Conservation (phyloP, 2,329 filamentous ascomycete genomes). For the Pyrenophora tritici-repentis region DNA sequence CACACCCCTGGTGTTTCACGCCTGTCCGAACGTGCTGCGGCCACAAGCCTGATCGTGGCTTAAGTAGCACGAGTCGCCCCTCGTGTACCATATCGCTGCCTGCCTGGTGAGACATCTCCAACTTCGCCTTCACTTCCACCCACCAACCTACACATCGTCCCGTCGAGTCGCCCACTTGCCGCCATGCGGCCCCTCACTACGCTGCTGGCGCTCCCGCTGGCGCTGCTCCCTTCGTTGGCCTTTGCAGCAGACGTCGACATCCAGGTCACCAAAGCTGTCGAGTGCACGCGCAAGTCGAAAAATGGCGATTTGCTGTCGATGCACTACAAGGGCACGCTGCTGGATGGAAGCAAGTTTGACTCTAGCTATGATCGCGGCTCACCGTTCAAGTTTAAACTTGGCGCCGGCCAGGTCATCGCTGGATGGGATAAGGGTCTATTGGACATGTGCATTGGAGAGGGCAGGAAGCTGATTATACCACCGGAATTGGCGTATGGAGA, state of each 20-base stretch:
- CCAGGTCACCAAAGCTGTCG: conserved; percentile 49
- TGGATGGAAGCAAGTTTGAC: conserved; percentile 80
- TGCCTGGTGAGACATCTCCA: conserved; percentile 8
- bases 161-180: conserved; percentile 8
- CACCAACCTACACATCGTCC: background rate
- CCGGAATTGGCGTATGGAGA: conserved; percentile 83
- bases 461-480: conserved; percentile 85
- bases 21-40: conserved; percentile 13
- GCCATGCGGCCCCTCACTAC: conserved; percentile 37
- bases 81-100: conserved; percentile 3
- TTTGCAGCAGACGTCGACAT: conserved; percentile 44
- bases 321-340: conserved; percentile 57
- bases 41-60: conserved; percentile 15
- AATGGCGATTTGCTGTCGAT: conserved; percentile 55
- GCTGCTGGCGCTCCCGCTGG: conserved; percentile 29
- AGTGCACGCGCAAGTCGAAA: conserved; percentile 52
- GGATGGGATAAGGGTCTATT: conserved; percentile 92
- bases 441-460: conserved; percentile 96
- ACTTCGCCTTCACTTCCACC: background rate
- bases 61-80: conserved; percentile 1
- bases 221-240: conserved; percentile 28
- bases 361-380: conserved; percentile 75
- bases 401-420: conserved; percentile 82
- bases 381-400: conserved; percentile 81
- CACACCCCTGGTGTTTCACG: conserved; percentile 15